Conservation (phyloP, 257 asterid species). For the Lithospermum erythrorhizon region DNA sequence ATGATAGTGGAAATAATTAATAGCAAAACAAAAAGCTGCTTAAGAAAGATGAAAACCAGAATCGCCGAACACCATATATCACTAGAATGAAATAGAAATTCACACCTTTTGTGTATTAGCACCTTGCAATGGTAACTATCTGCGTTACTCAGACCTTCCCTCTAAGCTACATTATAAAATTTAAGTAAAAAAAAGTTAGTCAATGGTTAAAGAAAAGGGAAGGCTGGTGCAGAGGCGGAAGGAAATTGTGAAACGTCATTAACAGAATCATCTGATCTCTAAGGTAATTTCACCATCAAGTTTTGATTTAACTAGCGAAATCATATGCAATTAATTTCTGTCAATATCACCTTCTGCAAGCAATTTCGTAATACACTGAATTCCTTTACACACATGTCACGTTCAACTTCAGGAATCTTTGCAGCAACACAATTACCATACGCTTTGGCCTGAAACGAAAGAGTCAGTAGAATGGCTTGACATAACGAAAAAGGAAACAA, state of each 20-base stretch:
- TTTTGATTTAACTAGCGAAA: not conserved
- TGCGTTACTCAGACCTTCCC: constrained; percentile 40
- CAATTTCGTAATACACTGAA: constrained; percentile 60
- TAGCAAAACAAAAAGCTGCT: not conserved
- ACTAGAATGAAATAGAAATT: not conserved
- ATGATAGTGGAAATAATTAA: not conserved
- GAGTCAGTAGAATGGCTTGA: not conserved
- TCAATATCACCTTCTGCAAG: constrained; percentile 70
- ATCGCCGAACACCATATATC: not conserved
- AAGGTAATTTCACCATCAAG: not conserved
- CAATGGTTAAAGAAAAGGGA: not conserved
- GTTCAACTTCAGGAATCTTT: constrained; percentile 76
- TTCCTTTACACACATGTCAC: constrained; percentile 73
- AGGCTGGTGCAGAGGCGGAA: too few relatives aligned
- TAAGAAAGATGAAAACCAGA: not conserved
- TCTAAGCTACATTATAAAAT: constrained; percentile 37
- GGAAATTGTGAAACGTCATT: not conserved
- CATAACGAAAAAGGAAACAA: not conserved
- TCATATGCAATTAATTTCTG: not conserved
- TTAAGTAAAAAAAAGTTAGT: constrained; percentile 7
- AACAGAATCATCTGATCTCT: not conserved
- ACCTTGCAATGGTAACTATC: not conserved
- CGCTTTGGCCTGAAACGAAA: constrained; percentile 57
- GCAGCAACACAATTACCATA: constrained; percentile 79
- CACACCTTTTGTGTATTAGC: constrained; percentile 12